Evolutionary conservation across 208 protist species (phyloP).

Genomic region (Endotrypanum monterogeii): DNA sequence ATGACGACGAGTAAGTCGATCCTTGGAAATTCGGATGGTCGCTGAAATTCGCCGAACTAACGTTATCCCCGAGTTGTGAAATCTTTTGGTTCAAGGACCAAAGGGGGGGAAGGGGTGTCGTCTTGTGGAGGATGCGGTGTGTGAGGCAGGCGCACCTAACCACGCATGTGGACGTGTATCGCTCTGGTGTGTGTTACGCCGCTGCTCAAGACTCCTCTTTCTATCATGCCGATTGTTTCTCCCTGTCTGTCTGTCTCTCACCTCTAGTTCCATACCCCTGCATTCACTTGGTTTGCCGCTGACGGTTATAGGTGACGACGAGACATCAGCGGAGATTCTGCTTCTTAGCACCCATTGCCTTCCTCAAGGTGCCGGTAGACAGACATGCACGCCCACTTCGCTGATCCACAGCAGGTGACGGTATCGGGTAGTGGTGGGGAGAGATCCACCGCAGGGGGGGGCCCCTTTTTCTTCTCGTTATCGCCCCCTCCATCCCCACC

Average conservation of each 20-base stretch:
- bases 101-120: background rate
- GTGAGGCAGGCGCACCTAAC: background rate
- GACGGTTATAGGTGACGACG: background rate
- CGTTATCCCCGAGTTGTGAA: too few relatives aligned
- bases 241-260: background rate
- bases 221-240: background rate
- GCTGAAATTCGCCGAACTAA: background rate
- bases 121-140: background rate
- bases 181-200: background rate
- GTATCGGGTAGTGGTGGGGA: too few relatives aligned
- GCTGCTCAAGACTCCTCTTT: background rate
- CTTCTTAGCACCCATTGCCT: too few relatives aligned
- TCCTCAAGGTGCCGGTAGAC: too few relatives aligned
- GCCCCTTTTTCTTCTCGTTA: too few relatives aligned
- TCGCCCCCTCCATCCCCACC: too few relatives aligned
- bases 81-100: too few relatives aligned
- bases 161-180: background rate
- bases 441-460: too few relatives aligned
- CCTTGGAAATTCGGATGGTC: background rate
- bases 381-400: too few relatives aligned
- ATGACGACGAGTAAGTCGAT: constrained; percentile 34
- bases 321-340: too few relatives aligned
- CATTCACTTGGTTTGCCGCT: background rate
- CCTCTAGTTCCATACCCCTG: too few relatives aligned
- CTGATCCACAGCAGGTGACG: too few relatives aligned